Evolutionary conservation across 2,329 filamentous ascomycete species (phyloP), one percentile per base, ranked within the genome.

Genomic region (Pseudonectria buxi): DNA sequence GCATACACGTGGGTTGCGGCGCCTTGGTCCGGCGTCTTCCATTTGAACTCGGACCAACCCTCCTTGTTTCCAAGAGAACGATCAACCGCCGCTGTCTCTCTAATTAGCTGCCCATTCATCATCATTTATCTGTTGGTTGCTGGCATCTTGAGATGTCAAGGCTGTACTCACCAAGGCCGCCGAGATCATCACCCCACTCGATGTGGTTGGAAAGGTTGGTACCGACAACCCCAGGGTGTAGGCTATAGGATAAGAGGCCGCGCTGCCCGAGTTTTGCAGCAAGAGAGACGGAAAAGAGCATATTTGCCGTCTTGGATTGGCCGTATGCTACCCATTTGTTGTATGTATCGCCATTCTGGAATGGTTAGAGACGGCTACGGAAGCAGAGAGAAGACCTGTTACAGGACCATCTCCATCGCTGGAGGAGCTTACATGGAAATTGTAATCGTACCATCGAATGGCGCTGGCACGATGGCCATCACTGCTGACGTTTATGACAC

Each of bases 401-500:
- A n/a, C n/a, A n/a, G n/a, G n/a, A n/a, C n/a, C n/a, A n/a, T n/a
- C n/a, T n/a, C n/a, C n/a, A n/a, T n/a, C n/a, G n/a, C n/a, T n/a
- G n/a, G n/a, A n/a, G n/a, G n/a, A n/a, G n/a, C 37, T 45, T 47
- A 42, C 57, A 38, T 53, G 42, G 22, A 56, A 62, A 37, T 57
- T 50, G 34, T 49, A 36, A 33, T 66, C 62, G 6, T 43, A 44
- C 35, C 53, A 62, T 14, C 61, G 55, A n/a, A 67, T 46, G 2
- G 45, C 38, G 3, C 50, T 33, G 25, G 53, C 14, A 35, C 47
- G 39, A 41, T 62, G 54, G 22, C 56, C 49, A 28, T 56, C 41
- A 37, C 55, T 55, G n/a, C 55, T 58, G 6, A 72, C 55, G 37
- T 61, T 69, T 25, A 72, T 55, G 7, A 72, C 49, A 0, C 68